Conservation (phyloP, 140 eudicot genomes). For the Artemisia princeps region DNA sequence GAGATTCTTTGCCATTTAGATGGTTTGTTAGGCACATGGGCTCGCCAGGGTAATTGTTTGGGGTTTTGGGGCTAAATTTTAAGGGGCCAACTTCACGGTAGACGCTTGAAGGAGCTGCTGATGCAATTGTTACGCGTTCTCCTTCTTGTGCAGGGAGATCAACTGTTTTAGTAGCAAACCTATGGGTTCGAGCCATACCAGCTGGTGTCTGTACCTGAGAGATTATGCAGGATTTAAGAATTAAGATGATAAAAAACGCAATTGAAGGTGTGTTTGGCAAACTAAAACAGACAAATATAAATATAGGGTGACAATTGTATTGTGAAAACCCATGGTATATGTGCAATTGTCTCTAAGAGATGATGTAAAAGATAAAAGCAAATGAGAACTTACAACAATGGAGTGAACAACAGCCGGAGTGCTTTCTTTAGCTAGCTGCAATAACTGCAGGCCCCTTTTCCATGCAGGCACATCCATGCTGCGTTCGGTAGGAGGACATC, state of each 20-base stretch:
- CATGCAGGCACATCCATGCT: conserved; percentile 99
- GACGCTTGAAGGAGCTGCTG: conserved; percentile 81
- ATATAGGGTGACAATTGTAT: too few relatives aligned
- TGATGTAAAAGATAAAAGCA: background rate
- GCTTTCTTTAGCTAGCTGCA: conserved; percentile 64
- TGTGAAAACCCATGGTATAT: too few relatives aligned
- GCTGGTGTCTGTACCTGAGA: conserved; percentile 85
- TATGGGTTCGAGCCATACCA: conserved; percentile 84
- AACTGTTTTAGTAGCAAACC: conserved; percentile 90
- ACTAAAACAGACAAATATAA: too few relatives aligned
- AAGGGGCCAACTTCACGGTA: conserved; percentile 81
- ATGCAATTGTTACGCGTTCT: conserved; percentile 84
- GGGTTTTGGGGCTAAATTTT: conserved; percentile 70
- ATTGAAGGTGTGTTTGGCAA: too few relatives aligned
- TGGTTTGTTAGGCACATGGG: conserved; percentile 90
- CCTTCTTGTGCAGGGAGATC: conserved; percentile 95
- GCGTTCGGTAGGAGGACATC: conserved; percentile 94
- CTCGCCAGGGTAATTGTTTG: conserved; percentile 78
- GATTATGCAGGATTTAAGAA: conserved; percentile 20
- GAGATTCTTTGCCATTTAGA: conserved; percentile 71
- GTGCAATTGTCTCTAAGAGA: too few relatives aligned
- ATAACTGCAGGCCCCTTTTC: conserved; percentile 72
- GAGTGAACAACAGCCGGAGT: conserved; percentile 96
- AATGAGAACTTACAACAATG: conserved; percentile 53
- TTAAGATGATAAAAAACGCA: background rate